Evolutionary conservation across 805 yeast genomes (phyloP).

Genomic region (Schwanniomyces sp.): DNA sequence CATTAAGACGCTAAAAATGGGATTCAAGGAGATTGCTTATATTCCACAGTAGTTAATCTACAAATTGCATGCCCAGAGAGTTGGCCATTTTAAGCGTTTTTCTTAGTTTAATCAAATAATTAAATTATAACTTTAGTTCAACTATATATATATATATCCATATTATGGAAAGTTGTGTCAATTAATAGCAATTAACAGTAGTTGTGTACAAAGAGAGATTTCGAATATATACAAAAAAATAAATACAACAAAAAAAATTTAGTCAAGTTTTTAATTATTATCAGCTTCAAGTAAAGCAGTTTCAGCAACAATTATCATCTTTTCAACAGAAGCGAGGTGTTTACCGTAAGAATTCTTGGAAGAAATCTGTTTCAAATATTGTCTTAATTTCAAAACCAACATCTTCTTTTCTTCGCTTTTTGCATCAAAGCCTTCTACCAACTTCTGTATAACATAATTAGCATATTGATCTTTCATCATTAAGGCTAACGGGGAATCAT

Average conservation of each 20-base stretch:
- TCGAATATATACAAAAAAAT: constrained; percentile 1
- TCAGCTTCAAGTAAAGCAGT: constrained; percentile 44
- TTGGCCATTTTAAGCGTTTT: neutral
- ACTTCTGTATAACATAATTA: constrained; percentile 92
- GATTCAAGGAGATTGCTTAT: constrained; percentile 2
- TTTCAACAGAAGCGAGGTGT: constrained; percentile 81
- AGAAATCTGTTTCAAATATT: constrained; percentile 73
- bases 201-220: neutral
- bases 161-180: neutral
- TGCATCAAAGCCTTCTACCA: constrained; percentile 74
- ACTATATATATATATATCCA: neutral
- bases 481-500: constrained; percentile 69
- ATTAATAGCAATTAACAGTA: neutral
- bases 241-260: neutral
- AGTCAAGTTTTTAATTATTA: constrained; percentile 7
- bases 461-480: constrained; percentile 99
- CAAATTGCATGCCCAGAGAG: neutral
- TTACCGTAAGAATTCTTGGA: constrained; percentile 69
- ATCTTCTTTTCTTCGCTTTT: constrained; percentile 63
- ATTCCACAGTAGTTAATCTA: neutral
- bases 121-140: neutral
- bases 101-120: neutral
- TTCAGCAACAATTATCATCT: constrained; percentile 59
- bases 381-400: constrained; percentile 73
- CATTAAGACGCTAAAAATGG: neutral